phyloP scores from a whole-genome alignment of 1,139 yeast genomes.

The Debaryomycetaceae sp. region DNA sequence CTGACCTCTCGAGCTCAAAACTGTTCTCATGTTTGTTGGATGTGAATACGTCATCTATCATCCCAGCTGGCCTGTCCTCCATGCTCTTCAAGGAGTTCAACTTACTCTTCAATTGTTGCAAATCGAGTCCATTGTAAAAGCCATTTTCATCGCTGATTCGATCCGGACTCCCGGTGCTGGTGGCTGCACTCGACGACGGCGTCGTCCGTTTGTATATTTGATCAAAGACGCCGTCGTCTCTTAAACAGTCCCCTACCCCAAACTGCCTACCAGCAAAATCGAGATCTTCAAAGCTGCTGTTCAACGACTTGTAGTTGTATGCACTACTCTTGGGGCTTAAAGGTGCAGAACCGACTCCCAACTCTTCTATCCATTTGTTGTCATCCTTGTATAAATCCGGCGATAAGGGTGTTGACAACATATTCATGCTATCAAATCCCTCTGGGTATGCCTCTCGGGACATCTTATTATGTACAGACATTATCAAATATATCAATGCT shows the following conservation, averaged over 20 bases:
- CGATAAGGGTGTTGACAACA: background rate
- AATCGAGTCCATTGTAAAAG: background rate
- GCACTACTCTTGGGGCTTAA: background rate
- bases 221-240: background rate
- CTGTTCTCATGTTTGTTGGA: background rate
- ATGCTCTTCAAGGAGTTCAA: background rate
- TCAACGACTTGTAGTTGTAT: background rate
- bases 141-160: background rate
- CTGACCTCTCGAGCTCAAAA: background rate
- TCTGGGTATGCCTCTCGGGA: background rate
- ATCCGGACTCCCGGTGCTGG: background rate
- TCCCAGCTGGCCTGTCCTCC: background rate
- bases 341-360: background rate
- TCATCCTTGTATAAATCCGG: background rate
- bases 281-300: too few species aligned
- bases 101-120: background rate
- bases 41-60: background rate
- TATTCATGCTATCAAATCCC: background rate
- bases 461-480: background rate
- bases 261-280: background rate
- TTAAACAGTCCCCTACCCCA: background rate
- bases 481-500: background rate
- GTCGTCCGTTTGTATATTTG: background rate
- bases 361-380: background rate
- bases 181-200: background rate